These are phyloP conservation scores for Bacterosira constricta DNA, from an alignment of 108 stramenopile species.

Conservation along the genomic window DNA sequence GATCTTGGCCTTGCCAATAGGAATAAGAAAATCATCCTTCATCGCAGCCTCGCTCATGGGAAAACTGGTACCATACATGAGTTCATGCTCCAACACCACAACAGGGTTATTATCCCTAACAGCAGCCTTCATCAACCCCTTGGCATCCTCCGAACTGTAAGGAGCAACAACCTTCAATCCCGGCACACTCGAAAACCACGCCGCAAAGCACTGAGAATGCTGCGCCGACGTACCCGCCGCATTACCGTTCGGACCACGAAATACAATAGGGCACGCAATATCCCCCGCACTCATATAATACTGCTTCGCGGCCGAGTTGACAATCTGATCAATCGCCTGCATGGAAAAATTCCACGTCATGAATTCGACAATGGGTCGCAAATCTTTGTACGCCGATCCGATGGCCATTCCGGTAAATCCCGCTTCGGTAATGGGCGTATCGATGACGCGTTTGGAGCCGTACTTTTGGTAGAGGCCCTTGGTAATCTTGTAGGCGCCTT, in stretches of 20 bases:
- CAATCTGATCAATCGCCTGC: slow-evolving; percentile 99
- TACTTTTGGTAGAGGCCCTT: slow-evolving; percentile 98
- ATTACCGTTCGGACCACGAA: slow-evolving; percentile 99
- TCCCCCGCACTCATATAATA: slow-evolving; percentile 98
- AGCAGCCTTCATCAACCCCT: slow-evolving; percentile 98
- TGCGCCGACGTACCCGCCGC: slow-evolving; percentile 98
- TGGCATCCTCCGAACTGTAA: slow-evolving; percentile 96
- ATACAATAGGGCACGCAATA: slow-evolving; percentile 96
- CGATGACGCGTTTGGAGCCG: slow-evolving; percentile 97
- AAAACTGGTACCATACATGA: slow-evolving; percentile 96
- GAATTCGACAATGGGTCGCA: slow-evolving; percentile 97
- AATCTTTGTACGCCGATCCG: slow-evolving; percentile 94
- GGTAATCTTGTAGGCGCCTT: slow-evolving; percentile 99
- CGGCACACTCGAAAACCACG: slow-evolving; percentile 93
- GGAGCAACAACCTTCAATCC: slow-evolving; percentile 97
- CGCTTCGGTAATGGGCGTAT: slow-evolving; percentile 99
- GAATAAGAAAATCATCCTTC: slow-evolving; percentile 89
- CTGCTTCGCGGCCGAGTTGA: slow-evolving; percentile 98
- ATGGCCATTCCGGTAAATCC: slow-evolving; percentile 97
- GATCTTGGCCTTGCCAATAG: slow-evolving; percentile 91
- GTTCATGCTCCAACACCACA: slow-evolving; percentile 97
- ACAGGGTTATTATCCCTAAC: slow-evolving; percentile 99
- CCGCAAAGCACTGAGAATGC: slow-evolving; percentile 99
- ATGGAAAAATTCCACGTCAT: slow-evolving; percentile 99
- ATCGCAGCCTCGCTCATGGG: slow-evolving; percentile 94